These are phyloP conservation scores for Crithidia mellificae DNA, from an alignment of 208 protist genomes.

Conservation along the genomic window DNA sequence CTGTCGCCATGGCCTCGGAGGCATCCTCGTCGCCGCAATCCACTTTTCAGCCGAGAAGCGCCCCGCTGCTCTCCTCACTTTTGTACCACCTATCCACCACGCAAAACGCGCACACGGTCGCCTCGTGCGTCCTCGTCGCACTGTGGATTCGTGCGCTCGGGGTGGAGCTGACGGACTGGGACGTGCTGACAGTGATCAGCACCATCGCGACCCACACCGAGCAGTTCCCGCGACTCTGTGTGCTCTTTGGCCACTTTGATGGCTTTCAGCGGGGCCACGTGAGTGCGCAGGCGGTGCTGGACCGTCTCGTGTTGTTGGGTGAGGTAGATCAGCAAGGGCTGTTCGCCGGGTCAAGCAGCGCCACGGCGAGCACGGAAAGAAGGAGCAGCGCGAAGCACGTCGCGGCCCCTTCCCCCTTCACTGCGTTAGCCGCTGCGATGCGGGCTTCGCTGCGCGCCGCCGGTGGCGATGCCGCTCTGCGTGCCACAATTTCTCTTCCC, in stretches of 20 bases:
- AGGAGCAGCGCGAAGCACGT: background rate
- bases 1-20: no score
- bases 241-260: constrained; percentile 46
- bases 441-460: constrained; percentile 39
- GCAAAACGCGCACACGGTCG: constrained; percentile 29
- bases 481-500: constrained; percentile 34
- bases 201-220: constrained; percentile 46
- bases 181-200: constrained; percentile 56
- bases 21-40: background rate
- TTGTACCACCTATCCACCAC: constrained; percentile 73
- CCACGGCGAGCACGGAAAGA: background rate
- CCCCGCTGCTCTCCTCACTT: constrained; percentile 70
- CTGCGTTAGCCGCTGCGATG: constrained; percentile 50
- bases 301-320: constrained; percentile 44
- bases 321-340: constrained; percentile 11
- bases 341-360: background rate
- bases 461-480: constrained; percentile 32
- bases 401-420: constrained; percentile 10
- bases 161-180: constrained; percentile 72
- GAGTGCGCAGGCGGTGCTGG: constrained; percentile 52
- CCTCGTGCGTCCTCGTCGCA: constrained; percentile 55
- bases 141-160: constrained; percentile 82
- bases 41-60: constrained; percentile 6
- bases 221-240: constrained; percentile 67
- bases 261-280: constrained; percentile 44